Evolutionary conservation across 2,329 filamentous ascomycete species (phyloP), one percentile per base, ranked within the genome.

Genomic region (Fusarium anguioides): DNA sequence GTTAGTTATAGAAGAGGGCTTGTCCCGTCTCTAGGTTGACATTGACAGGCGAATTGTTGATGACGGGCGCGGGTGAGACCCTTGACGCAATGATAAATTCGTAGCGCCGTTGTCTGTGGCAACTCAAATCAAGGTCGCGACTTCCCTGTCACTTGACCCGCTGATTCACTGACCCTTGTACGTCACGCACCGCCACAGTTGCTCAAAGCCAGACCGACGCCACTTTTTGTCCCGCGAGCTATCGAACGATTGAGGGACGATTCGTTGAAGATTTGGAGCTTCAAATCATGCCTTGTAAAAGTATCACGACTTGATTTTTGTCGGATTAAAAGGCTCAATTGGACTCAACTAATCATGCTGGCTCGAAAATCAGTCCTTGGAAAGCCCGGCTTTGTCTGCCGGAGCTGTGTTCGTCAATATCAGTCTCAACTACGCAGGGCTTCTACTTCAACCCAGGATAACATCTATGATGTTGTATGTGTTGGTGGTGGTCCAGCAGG

Each of bases 401-500:
- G 76, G 48, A 81, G 79, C 72, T 87, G 85, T 68, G 79, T 78
- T 48, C 80, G 75, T 26, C 77, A 75, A 60, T 59, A 77, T n/a
- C 75, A 75, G 51, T 72, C 69, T 36, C 79, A 79, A 60, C 64
- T 74, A 24, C 76, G 76, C 59, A 75, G 83, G 59, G 69, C 78
- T 36, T 86, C 82, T 60, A 77, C 82, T 23, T 82, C 77, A 40
- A 65, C 76, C 14, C 72, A 79, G 12, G 87, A 89, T 12, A 92
- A 96, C 68, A 89, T 97, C 73, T 97, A 96, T 82, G 94, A 97
- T 86, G 91, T 97, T 29, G 93, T 97, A 65, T 96, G 93, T 73
- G 91, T 97, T 52, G 94, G 94, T 63, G 94, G 94, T 64, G 94
- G 94, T 7, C 94, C 94, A 23, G 94, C 94, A 41, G 95, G 95